Percentiles rank a stretch among this genome's conserved stretches.
phyloP scores from a whole-genome alignment of 805 yeast genomes.

The Hagleromyces aurorensis region DNA sequence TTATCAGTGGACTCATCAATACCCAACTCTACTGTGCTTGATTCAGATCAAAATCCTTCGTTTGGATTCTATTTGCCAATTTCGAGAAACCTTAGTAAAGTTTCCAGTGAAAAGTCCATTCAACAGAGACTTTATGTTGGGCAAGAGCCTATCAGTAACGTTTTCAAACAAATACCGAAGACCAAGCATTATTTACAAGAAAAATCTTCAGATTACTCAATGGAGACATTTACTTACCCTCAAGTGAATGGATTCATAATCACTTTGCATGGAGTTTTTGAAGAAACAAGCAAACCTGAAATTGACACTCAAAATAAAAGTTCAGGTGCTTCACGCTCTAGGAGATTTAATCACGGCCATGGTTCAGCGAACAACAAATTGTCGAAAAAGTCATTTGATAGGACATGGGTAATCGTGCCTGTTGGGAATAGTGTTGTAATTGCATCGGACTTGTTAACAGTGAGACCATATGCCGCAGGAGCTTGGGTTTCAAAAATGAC shows the following conservation, averaged over 20 bases:
- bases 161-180: conserved; percentile 65
- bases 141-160: conserved; percentile 50
- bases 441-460: conserved; percentile 73
- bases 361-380: conserved; percentile 32
- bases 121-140: conserved; percentile 58
- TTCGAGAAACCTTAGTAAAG: conserved; percentile 69
- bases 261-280: conserved; percentile 75
- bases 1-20: conserved; percentile 65
- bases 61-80: conserved; percentile 64
- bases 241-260: conserved; percentile 71
- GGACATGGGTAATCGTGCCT: conserved; percentile 69
- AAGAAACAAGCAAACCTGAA: conserved; percentile 57
- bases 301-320: conserved; percentile 22
- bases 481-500: conserved; percentile 41
- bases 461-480: conserved; percentile 53
- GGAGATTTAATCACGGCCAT: conserved; percentile 29
- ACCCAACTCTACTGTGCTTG: conserved; percentile 38
- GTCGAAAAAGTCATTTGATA: conserved; percentile 71
- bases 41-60: conserved; percentile 32
- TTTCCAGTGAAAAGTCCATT: conserved; percentile 47
- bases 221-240: conserved; percentile 70
- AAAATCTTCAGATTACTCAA: conserved; percentile 58
- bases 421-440: conserved; percentile 63
- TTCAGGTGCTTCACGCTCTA: conserved; percentile 14
- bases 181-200: conserved; percentile 63